A percentile compares a stretch with the other conserved stretches of the same genome.
These are phyloP conservation scores for Samsoniella hepiali DNA, from an alignment of 2,329 filamentous ascomycete genomes.

Conservation along the genomic window DNA sequence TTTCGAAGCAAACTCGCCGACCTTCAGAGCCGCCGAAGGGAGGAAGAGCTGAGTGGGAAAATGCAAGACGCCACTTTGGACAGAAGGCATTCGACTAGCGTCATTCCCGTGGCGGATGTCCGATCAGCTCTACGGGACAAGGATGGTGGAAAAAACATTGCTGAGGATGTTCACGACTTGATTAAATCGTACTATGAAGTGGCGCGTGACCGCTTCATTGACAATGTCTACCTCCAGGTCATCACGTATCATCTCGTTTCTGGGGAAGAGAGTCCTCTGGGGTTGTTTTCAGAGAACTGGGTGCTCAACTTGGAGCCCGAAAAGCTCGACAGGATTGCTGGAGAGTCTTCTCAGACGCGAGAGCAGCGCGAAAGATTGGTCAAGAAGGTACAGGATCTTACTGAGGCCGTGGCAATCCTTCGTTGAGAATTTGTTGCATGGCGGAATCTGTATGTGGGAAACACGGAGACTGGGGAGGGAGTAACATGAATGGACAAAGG, in stretches of 20 bases:
- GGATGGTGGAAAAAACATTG: conserved; percentile 24
- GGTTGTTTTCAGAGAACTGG: not conserved
- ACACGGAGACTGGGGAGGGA: not conserved
- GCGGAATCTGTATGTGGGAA: not conserved
- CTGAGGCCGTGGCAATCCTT: not conserved
- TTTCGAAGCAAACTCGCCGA: conserved; percentile 24
- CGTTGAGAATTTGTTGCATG: not conserved
- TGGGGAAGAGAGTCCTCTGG: conserved; percentile 26
- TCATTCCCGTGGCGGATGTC: conserved; percentile 22
- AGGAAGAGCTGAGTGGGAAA: conserved; percentile 16
- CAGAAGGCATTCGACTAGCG: not conserved
- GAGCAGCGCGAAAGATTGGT: not conserved
- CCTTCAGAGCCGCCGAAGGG: not conserved
- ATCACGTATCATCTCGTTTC: conserved; percentile 29
- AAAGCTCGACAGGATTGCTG: not conserved
- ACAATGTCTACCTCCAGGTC: conserved; percentile 33
- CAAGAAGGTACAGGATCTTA: not conserved
- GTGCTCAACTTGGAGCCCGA: conserved; percentile 4
- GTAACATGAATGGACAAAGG: not conserved
- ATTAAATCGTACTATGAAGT: conserved; percentile 34
- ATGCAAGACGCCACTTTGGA: conserved; percentile 4
- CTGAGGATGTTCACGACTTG: conserved; percentile 31
- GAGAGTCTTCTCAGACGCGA: not conserved
- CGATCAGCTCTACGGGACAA: conserved; percentile 18
- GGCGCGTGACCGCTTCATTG: conserved; percentile 32